Conservation (phyloP, 1,139 yeast genomes). For the Sugiyamaella novakii region DNA sequence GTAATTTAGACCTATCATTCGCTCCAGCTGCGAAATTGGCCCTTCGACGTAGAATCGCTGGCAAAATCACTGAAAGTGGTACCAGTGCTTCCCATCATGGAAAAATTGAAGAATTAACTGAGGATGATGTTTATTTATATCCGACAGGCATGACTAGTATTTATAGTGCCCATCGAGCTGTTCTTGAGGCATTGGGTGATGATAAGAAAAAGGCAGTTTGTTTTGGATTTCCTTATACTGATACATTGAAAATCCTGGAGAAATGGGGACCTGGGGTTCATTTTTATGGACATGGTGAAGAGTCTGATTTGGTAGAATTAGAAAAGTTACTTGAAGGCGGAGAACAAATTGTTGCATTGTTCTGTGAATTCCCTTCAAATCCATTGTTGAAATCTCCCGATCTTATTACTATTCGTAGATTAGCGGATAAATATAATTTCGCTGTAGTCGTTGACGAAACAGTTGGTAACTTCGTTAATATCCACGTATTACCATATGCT, state of each 20-base stretch:
- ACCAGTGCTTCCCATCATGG: conserved; percentile 27
- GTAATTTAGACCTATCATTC: conserved; percentile 77
- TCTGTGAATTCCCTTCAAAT: conserved; percentile 93
- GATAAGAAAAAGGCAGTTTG: conserved; percentile 65
- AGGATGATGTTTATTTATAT: conserved; percentile 74
- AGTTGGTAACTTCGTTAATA: conserved; percentile 84
- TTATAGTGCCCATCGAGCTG: conserved; percentile 75
- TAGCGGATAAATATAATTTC: conserved; percentile 72
- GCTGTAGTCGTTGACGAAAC: conserved; percentile 90
- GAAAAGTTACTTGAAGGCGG: conserved; percentile 64
- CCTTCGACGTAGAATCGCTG: conserved; percentile 72
- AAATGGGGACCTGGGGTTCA: conserved; percentile 86
- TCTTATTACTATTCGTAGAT: conserved; percentile 58
- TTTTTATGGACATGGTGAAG: conserved; percentile 84
- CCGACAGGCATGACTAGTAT: conserved; percentile 95
- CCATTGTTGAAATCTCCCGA: conserved; percentile 87
- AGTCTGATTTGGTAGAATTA: conserved; percentile 63
- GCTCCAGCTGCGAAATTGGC: conserved; percentile 76
- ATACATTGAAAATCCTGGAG: conserved; percentile 77
- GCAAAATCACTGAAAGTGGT: conserved; percentile 54
- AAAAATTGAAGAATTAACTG: conserved; percentile 46
- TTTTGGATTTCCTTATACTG: conserved; percentile 95
- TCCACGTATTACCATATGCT: conserved; percentile 77
- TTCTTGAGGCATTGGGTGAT: conserved; percentile 45
- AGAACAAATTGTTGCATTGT: conserved; percentile 64